Evolutionary conservation across 139 green algal genomes (phyloP).

Genomic region (Nannochloris sp.): DNA sequence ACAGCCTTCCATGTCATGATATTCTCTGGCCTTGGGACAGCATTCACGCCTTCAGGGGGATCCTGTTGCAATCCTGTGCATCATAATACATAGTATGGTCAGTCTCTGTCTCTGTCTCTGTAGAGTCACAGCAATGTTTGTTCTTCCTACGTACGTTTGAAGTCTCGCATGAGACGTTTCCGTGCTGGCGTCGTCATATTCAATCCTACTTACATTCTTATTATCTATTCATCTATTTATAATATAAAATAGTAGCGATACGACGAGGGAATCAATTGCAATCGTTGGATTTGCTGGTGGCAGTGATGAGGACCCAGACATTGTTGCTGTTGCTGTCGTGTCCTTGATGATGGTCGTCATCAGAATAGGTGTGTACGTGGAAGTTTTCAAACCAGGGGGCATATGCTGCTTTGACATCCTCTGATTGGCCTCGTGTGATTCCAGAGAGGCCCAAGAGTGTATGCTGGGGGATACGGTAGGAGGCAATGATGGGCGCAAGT

Average conservation of each 20-base stretch:
- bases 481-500: conserved; percentile 36
- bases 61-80: conserved; percentile 69
- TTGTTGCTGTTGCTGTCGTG: no score
- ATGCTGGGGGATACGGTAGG: conserved; percentile 12
- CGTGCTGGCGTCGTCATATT: conserved; percentile 20
- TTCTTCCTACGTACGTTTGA: conserved; percentile 17
- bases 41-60: conserved; percentile 90
- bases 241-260: no score
- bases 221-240: no score
- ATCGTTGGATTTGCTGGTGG: no score
- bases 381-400: conserved; percentile 18
- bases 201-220: background rate
- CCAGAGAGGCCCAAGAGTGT: conserved; percentile 53
- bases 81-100: background rate
- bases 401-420: conserved; percentile 18
- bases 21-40: conserved; percentile 82
- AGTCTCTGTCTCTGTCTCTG: background rate
- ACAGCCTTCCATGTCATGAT: conserved; percentile 99
- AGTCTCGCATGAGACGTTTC: conserved; percentile 25
- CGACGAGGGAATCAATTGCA: no score
- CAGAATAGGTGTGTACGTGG: background rate
- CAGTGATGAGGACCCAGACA: no score
- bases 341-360: no score
- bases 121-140: background rate
- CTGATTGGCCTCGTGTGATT: conserved; percentile 46